Conservation (phyloP, 1,284 basidiomycete species). For the Sporisorium reilianum region DNA sequence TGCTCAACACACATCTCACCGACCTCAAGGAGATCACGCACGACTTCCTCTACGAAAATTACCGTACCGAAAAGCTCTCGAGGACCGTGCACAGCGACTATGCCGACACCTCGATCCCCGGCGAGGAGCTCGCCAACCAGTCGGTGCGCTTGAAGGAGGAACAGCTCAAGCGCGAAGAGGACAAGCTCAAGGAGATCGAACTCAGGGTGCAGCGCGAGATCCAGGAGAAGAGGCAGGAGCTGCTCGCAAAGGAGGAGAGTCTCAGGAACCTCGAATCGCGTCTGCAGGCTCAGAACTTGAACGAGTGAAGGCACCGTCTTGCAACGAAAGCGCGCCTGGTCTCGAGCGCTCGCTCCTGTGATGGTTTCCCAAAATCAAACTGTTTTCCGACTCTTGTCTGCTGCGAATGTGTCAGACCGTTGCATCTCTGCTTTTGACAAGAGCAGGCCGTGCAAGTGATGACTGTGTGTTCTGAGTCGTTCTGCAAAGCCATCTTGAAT, state of each 20-base stretch:
- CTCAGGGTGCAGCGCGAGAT: slow-evolving; percentile 98
- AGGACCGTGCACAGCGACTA: slow-evolving; percentile 85
- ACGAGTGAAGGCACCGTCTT: slow-evolving; percentile 21
- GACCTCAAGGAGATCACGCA: slow-evolving; percentile 92
- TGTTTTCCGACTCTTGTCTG: not conserved
- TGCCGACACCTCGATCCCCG: slow-evolving; percentile 71
- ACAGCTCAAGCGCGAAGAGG: slow-evolving; percentile 88
- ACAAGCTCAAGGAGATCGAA: slow-evolving; percentile 93
- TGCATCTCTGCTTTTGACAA: slow-evolving; percentile 1
- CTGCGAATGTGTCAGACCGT: slow-evolving; percentile 5
- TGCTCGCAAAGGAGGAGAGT: slow-evolving; percentile 73
- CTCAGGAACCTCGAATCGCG: slow-evolving; percentile 87
- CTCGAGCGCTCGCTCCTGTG: not conserved
- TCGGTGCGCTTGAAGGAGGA: slow-evolving; percentile 98
- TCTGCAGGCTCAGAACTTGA: slow-evolving; percentile 75
- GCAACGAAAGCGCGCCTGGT: not conserved
- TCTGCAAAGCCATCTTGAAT: too few species aligned
- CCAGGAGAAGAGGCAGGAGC: slow-evolving; percentile 96
- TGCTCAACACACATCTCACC: slow-evolving; percentile 92
- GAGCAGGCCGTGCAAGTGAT: not conserved
- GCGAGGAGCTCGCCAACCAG: slow-evolving; percentile 93
- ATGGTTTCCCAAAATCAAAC: not conserved
- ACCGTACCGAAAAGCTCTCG: slow-evolving; percentile 98
- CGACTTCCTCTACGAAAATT: slow-evolving; percentile 89
- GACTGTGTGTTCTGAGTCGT: too few species aligned